These are phyloP conservation scores for Drosera spatulata DNA, from an alignment of 179 eudicot genomes.

Conservation along the genomic window DNA sequence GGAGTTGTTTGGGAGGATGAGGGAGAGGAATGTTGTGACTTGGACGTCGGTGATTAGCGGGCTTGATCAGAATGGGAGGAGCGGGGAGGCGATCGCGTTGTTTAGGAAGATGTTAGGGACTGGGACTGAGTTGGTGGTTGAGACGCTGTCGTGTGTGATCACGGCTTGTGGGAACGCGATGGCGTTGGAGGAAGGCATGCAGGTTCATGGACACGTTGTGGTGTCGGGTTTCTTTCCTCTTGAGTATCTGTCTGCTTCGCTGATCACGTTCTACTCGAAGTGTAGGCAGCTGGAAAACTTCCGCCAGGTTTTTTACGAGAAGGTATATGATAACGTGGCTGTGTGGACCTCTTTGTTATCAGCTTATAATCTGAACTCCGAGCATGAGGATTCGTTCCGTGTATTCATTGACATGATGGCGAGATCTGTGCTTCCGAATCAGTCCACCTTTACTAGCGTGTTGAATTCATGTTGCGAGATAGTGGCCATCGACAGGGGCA, in stretches of 20 bases:
- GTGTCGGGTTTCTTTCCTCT: slow-evolving; percentile 40
- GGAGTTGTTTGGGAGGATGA: slow-evolving; percentile 50
- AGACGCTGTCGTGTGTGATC: slow-evolving; percentile 38
- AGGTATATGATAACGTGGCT: slow-evolving; percentile 34
- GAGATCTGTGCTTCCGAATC: slow-evolving; percentile 49
- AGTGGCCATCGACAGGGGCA: slow-evolving; percentile 39
- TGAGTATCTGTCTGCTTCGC: slow-evolving; percentile 47
- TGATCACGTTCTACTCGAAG: slow-evolving; percentile 65
- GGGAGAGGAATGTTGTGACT: slow-evolving; percentile 47
- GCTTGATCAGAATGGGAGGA: slow-evolving; percentile 62
- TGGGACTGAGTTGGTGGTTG: slow-evolving; percentile 32
- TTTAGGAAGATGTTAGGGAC: slow-evolving; percentile 34
- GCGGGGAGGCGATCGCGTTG: slow-evolving; percentile 40
- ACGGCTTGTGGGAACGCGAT: slow-evolving; percentile 52
- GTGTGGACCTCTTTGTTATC: slow-evolving; percentile 87
- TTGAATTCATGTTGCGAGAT: slow-evolving; percentile 58
- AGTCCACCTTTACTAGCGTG: slow-evolving; percentile 78
- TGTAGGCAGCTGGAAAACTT: slow-evolving; percentile 39
- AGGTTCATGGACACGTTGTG: slow-evolving; percentile 46
- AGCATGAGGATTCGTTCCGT: slow-evolving; percentile 41
- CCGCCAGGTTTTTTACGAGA: slow-evolving; percentile 40
- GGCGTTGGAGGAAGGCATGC: slow-evolving; percentile 29
- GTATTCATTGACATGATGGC: slow-evolving; percentile 50
- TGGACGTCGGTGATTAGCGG: slow-evolving; percentile 88
- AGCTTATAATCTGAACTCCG: slow-evolving; percentile 43